Conservation (phyloP, 2,329 filamentous ascomycete species). For the Xylaria sp. region DNA sequence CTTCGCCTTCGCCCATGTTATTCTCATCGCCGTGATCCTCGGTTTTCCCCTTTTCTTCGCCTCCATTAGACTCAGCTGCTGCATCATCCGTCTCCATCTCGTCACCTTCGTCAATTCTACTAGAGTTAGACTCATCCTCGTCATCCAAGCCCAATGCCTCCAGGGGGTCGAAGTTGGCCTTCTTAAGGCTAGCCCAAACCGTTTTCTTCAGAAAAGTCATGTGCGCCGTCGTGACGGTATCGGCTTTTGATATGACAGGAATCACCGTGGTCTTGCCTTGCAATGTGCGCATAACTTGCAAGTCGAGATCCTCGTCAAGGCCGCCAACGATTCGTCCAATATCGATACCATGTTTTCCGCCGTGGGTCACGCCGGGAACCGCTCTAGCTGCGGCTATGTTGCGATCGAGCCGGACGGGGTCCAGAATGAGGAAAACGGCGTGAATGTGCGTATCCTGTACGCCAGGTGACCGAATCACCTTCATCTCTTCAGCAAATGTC, state of each 20-base stretch:
- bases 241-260: constrained; percentile 94
- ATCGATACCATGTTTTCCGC: constrained; percentile 62
- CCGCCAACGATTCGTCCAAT: constrained; percentile 67
- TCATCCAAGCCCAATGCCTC: constrained; percentile 85
- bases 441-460: constrained; percentile 97
- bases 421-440: constrained; percentile 90
- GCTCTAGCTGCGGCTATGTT: constrained; percentile 78
- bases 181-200: constrained; percentile 89
- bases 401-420: constrained; percentile 84
- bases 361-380: constrained; percentile 60
- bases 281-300: constrained; percentile 88
- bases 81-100: constrained; percentile 53
- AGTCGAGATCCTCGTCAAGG: constrained; percentile 87
- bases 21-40: constrained; percentile 45
- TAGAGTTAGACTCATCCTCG: constrained; percentile 68
- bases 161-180: constrained; percentile 86
- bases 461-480: constrained; percentile 91
- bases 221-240: constrained; percentile 94
- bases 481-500: constrained; percentile 97
- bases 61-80: constrained; percentile 44
- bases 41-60: constrained; percentile 46
- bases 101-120: constrained; percentile 67
- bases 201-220: constrained; percentile 92
- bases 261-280: constrained; percentile 96
- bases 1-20: constrained; percentile 53